Base-by-base conservation (phyloP, 148 eudicot species). In the Rhododendron griersonianum region DNA sequence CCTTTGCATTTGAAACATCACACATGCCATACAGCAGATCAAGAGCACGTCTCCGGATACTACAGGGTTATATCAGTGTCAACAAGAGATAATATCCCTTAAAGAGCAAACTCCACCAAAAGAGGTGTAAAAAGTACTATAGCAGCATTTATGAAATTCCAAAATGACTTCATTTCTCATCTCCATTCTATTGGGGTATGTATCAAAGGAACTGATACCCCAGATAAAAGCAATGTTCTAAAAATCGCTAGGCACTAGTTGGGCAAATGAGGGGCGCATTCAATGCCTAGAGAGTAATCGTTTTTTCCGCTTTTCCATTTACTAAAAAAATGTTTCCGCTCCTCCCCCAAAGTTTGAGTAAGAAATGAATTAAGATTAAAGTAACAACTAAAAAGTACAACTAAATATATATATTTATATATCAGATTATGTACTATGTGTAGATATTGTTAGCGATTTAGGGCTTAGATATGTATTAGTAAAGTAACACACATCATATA, bases 1-100 rank as follows among this genome's bases (percentile, higher is more conserved):
- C 98, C 92, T 97, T 95, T 3, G 99, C 98, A 90, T 97, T 97
- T 47, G 99, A 94, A 91, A 95, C 96, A 89, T 97, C 99, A 87
- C 99, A 97, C 98, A 97, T 97, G 85, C 99, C 99, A 91, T 97
- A 97, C 14, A 97, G 93, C 89, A 97, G 89, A 94, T 97, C 99
- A 88, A 97, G 95, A 85, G 99, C 98, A 88, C 99, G 98, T 87
- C 98, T 94, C 63, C 99, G 92, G 30, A 97, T 97, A 91, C 99
- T 97, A 93, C 78, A 81, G 76, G 35, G 35, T 84, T 37, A 90
- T 63, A 83, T 18, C 82, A 78, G 41, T 39, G 50, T 88, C 84
- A 87, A 84, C 71, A 61, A 78, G 7, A 37, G 80, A 74, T 57
- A 61, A 8, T 41, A 25, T 23, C 25, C 35, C n/a, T 25, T 15